Conservation (phyloP, 2,329 filamentous ascomycete genomes). For the Podosphaera fusca region DNA sequence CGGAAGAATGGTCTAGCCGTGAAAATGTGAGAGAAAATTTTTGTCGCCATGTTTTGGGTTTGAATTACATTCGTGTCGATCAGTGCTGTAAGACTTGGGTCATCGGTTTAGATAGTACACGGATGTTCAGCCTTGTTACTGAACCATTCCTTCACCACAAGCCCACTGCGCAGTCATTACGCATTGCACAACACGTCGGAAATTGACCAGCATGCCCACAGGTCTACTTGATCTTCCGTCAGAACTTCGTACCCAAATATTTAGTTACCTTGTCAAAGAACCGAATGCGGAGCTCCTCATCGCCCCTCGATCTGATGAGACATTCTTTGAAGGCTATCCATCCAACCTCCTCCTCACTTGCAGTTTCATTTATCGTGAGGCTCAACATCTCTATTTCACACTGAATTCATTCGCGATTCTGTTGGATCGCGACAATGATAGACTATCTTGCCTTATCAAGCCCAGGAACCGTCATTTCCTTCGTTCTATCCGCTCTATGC, state of each 20-base stretch:
- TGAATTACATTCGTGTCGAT: too few relatives aligned
- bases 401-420: constrained; percentile 10
- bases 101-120: too few relatives aligned
- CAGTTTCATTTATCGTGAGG: constrained; percentile 11
- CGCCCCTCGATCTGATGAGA: not conserved
- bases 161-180: too few relatives aligned
- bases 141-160: too few relatives aligned
- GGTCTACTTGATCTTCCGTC: constrained; percentile 13
- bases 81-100: too few relatives aligned
- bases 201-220: not conserved
- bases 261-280: constrained; percentile 5
- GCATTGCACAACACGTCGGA: too few relatives aligned
- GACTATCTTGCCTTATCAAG: constrained; percentile 6
- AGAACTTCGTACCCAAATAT: constrained; percentile 13
- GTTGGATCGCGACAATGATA: constrained; percentile 5
- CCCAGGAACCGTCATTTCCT: constrained; percentile 7
- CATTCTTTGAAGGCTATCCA: constrained; percentile 4
- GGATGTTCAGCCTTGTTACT: too few relatives aligned
- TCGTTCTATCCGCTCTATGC: constrained; percentile 6
- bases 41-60: too few relatives aligned
- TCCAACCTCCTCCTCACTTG: constrained; percentile 10
- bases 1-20: too few relatives aligned
- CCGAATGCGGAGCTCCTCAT: not conserved
- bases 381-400: constrained; percentile 10
- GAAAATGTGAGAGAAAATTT: too few relatives aligned